Percentiles rank a stretch among this genome's conserved stretches.
Conservation (phyloP, 2,329 filamentous ascomycete species). For the Phialocephala subalpina region DNA sequence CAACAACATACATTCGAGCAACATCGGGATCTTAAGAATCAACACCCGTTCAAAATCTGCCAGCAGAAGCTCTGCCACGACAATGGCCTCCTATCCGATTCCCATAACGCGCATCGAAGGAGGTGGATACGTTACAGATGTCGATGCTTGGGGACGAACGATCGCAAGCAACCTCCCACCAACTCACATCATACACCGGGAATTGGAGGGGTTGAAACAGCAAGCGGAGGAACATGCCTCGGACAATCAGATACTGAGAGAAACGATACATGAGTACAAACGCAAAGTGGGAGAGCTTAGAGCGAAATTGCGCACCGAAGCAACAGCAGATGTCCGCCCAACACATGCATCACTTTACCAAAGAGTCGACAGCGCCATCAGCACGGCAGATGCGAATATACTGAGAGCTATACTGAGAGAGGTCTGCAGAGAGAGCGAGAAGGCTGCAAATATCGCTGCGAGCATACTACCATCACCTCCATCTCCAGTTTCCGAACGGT, state of each 20-base stretch:
- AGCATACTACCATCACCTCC: neutral
- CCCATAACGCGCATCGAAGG: constrained; percentile 1
- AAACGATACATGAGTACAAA: neutral
- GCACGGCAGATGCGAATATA: constrained; percentile 4
- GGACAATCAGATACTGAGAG: neutral
- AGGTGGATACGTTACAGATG: constrained; percentile 3
- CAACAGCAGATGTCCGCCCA: neutral
- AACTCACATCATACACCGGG: neutral
- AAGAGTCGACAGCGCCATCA: neutral
- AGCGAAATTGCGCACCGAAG: neutral
- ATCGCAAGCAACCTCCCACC: constrained; percentile 1
- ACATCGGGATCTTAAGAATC: too few species aligned
- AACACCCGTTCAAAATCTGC: neutral
- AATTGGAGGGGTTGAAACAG: neutral
- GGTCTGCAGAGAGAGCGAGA: constrained; percentile 9
- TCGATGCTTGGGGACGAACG: constrained; percentile 3
- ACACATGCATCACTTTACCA: neutral
- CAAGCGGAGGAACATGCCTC: neutral
- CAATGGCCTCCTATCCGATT: neutral
- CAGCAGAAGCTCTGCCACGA: neutral
- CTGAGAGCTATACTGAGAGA: constrained; percentile 6
- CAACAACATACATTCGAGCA: too few species aligned
- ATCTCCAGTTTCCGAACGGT: neutral
- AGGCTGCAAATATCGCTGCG: neutral
- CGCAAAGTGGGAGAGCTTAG: neutral